Base-by-base conservation (phyloP, 768 basidiomycete species). In the Kwoniella botswanensis region DNA sequence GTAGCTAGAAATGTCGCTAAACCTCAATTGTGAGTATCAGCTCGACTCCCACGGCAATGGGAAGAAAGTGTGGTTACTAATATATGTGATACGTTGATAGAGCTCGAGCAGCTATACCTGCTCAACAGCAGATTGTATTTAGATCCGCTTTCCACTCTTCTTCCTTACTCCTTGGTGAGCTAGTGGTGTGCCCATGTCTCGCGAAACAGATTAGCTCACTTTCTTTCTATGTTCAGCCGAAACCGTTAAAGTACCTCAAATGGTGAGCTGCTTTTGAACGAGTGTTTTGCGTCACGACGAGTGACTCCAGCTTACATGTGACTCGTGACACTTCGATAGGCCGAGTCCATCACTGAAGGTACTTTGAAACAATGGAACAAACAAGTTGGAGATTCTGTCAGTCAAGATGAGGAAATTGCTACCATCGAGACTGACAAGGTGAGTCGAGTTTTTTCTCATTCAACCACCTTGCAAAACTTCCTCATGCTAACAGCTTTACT, bases 351-450 rank as follows among this genome's bases (percentile, higher is more conserved):
- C 85, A 93, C 93, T 46, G 96, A 99, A 84, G 96, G 96, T 44
- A 98, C 96, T 4, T 87, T 99, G 63, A 97, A 94, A 86, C 87
- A 92, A 29, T 99, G 94, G 93, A 87, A 88, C 76, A 98, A 98
- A 86, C 89, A 95, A 84, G 90, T 92, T 63, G 96, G 96, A 15
- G 96, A 99, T 82, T 88, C 86, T 68, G 94, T 98, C 67, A 88
- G 90, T 82, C 90, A 87, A 35, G 96, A 98, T 82, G 96, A 98
- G 85, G 96, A 99, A 86, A 88, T 99, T 54, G 96, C 94, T 17
- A 96, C 94, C 56, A 98, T 98, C 74, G 96, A 98, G 86, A 99
- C 96, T 9, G 96, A 99, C 87, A 98, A 98, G 91, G 96, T 93
- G 71, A 67, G 86, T 76, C 69, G 18, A 42, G 43, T 53, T 58